Conservation (phyloP, 345 rosid genomes). For the Balakata baccata region DNA sequence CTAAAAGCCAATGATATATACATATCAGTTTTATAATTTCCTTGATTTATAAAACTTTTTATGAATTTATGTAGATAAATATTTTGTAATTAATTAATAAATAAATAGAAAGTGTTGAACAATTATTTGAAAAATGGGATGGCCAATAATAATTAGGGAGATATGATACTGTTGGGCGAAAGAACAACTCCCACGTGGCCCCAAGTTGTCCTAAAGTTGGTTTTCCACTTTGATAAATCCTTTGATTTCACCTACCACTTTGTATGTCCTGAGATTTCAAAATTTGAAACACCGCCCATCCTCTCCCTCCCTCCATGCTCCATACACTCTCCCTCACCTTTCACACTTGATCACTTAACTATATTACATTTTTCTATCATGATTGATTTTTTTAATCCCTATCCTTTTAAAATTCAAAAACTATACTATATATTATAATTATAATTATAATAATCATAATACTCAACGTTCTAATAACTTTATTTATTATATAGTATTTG, state of each 20-base stretch:
- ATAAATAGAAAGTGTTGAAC: too few species aligned
- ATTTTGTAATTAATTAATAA: too few species aligned
- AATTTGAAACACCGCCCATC: conserved; percentile 36
- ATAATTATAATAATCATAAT: too few species aligned
- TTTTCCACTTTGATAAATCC: conserved; percentile 5
- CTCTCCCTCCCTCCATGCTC: conserved; percentile 10
- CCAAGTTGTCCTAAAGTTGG: conserved; percentile 19
- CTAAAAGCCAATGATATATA: too few species aligned
- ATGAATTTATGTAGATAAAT: too few species aligned
- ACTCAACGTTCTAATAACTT: too few species aligned
- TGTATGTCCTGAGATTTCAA: conserved; percentile 34
- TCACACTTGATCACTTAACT: neutral
- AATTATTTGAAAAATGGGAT: neutral
- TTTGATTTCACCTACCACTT: conserved; percentile 6
- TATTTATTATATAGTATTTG: too few species aligned
- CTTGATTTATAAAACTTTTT: too few species aligned
- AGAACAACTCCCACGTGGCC: conserved; percentile 26
- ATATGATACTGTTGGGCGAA: conserved; percentile 12
- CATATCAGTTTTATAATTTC: too few species aligned
- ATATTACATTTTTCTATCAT: conserved; percentile 8
- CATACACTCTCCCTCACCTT: too few species aligned
- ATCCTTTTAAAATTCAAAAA: conserved; percentile 33
- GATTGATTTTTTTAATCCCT: conserved; percentile 20
- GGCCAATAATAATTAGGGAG: neutral
- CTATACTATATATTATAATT: neutral